phyloP scores from a whole-genome alignment of 352 stramenopile species.

The Elongisporangium undulatum region DNA sequence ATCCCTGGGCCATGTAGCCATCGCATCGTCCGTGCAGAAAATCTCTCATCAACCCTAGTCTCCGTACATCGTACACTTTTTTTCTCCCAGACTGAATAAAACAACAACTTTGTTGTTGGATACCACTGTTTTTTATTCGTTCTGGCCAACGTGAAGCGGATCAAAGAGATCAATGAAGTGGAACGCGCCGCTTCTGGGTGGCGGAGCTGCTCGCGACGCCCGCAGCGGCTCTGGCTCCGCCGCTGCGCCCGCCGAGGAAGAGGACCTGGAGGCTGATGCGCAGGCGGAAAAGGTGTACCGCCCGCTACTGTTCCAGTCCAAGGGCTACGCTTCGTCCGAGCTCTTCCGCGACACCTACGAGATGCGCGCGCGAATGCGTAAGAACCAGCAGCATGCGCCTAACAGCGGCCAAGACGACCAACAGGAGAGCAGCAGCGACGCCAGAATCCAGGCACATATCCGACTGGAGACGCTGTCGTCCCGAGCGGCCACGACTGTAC shows the following conservation, averaged over 20 bases:
- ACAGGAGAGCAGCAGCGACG: not conserved
- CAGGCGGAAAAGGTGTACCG: slow-evolving; percentile 51
- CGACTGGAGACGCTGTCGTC: slow-evolving; percentile 80
- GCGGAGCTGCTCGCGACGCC: not conserved
- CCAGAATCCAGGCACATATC: slow-evolving; percentile 42
- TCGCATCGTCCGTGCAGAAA: not conserved
- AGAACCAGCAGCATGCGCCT: slow-evolving; percentile 7
- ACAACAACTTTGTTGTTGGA: not conserved
- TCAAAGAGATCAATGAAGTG: not conserved
- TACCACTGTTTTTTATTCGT: not conserved
- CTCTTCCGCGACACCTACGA: slow-evolving; percentile 77
- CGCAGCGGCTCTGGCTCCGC: not conserved
- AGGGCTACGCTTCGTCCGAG: slow-evolving; percentile 76
- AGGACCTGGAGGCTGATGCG: slow-evolving; percentile 17
- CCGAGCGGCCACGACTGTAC: slow-evolving; percentile 57
- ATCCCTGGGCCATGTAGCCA: not conserved
- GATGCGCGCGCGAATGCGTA: slow-evolving; percentile 58
- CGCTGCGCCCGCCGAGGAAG: slow-evolving; percentile 11
- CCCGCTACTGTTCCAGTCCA: slow-evolving; percentile 74
- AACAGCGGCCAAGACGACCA: not conserved
- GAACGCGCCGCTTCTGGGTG: not conserved
- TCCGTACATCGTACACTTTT: not conserved
- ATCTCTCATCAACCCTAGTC: not conserved
- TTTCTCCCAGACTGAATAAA: not conserved
- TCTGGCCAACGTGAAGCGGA: not conserved